phyloP scores from a whole-genome alignment of 1,139 yeast species.

The Saccharomyces uvarum region DNA sequence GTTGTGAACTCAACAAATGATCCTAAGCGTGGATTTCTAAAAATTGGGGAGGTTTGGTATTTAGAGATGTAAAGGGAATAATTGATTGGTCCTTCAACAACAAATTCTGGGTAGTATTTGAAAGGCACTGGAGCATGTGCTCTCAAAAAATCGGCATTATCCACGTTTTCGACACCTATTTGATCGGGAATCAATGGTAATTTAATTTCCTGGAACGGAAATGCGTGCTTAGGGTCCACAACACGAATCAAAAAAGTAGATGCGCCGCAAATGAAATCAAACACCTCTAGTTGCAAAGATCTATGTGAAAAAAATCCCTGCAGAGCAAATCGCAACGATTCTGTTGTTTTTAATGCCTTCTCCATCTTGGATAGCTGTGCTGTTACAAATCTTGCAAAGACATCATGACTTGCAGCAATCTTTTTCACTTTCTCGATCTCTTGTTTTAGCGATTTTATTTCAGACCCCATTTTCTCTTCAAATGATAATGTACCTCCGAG shows the following conservation, averaged over 20 bases:
- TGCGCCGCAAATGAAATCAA: conserved; percentile 72
- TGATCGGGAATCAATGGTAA: conserved; percentile 58
- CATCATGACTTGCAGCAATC: conserved; percentile 22
- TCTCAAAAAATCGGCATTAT: conserved; percentile 61
- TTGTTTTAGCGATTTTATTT: conserved; percentile 35
- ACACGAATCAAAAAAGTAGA: conserved; percentile 62
- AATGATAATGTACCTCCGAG: conserved; percentile 66
- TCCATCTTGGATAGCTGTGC: conserved; percentile 43
- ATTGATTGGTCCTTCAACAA: conserved; percentile 75
- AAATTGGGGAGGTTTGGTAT: conserved; percentile 53
- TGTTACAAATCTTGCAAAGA: conserved; percentile 31
- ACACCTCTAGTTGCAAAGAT: conserved; percentile 53
- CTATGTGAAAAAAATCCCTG: conserved; percentile 53
- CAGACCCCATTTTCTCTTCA: conserved; percentile 45
- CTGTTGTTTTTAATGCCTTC: conserved; percentile 35
- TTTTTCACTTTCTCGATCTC: conserved; percentile 44
- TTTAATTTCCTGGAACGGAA: conserved; percentile 47
- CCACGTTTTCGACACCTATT: conserved; percentile 52
- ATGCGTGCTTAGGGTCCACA: conserved; percentile 61
- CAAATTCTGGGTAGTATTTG: conserved; percentile 78
- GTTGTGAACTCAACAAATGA: conserved; percentile 68
- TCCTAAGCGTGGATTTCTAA: conserved; percentile 44
- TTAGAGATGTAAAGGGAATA: conserved; percentile 61
- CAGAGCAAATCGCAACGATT: conserved; percentile 46
- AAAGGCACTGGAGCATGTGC: conserved; percentile 67